These are phyloP conservation scores for Brassica nigra DNA, from an alignment of 345 rosid genomes.

Conservation along the genomic window DNA sequence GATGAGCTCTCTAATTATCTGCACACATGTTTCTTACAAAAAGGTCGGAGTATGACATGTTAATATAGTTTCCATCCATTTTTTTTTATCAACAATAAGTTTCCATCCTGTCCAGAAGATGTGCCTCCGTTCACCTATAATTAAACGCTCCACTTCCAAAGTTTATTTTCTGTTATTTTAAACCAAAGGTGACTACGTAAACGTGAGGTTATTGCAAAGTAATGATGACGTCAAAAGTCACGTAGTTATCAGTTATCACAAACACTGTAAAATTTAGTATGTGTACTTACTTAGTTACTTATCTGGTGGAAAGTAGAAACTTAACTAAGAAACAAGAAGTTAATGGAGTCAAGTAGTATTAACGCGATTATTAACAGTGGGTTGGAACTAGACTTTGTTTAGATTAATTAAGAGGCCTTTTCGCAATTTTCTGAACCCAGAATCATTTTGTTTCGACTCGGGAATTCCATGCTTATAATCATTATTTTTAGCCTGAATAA, in stretches of 20 bases:
- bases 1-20: neutral
- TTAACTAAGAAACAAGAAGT: conserved; percentile 10
- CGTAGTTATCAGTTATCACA: conserved; percentile 9
- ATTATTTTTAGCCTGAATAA: conserved; percentile 32
- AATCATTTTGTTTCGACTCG: conserved; percentile 39
- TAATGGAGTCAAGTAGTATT: conserved; percentile 27
- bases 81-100: too few species aligned
- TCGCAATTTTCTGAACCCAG: conserved; percentile 30
- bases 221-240: conserved; percentile 33
- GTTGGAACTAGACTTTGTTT: conserved; percentile 37
- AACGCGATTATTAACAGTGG: conserved; percentile 22
- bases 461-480: conserved; percentile 37
- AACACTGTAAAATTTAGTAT: neutral
- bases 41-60: neutral
- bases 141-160: conserved; percentile 13
- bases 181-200: neutral
- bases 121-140: conserved; percentile 17
- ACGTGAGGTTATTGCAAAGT: conserved; percentile 25
- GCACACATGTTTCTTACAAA: neutral
- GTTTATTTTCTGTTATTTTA: neutral
- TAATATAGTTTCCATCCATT: neutral
- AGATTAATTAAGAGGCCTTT: conserved; percentile 37
- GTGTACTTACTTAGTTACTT: neutral
- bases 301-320: conserved; percentile 15
- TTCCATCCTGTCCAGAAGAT: conserved; percentile 3